These are phyloP conservation scores for Lagenidium sp. DNA, from an alignment of 352 stramenopile species.

Conservation along the genomic window DNA sequence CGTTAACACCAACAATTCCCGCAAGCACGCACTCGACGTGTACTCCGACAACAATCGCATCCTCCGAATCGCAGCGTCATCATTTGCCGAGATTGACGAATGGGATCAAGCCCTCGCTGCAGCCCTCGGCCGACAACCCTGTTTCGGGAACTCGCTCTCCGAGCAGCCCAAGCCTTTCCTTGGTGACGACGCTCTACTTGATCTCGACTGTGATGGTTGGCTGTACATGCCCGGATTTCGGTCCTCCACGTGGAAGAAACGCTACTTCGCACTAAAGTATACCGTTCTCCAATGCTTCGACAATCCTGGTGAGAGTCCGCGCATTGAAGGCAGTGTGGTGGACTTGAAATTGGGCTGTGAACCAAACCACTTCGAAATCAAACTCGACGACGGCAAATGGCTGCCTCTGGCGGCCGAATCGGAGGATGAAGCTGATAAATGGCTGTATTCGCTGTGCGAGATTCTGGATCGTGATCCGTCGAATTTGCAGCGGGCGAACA, in stretches of 20 bases:
- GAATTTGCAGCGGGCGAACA: conserved; percentile 1
- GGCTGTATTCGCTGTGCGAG: conserved; percentile 46
- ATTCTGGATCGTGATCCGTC: conserved; percentile 32
- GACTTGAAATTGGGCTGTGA: conserved; percentile 45
- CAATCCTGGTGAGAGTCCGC: conserved; percentile 43
- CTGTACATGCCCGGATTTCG: conserved; percentile 57
- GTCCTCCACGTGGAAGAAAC: conserved; percentile 52
- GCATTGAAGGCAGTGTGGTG: conserved; percentile 47
- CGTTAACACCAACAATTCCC: conserved; percentile 56
- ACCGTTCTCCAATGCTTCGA: conserved; percentile 58
- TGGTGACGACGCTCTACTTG: conserved; percentile 38
- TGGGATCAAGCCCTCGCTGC: conserved; percentile 57
- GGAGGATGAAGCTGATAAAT: conserved; percentile 43
- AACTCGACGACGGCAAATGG: conserved; percentile 48
- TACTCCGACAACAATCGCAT: conserved; percentile 82
- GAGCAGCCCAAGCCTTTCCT: conserved; percentile 54
- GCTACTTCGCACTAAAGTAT: conserved; percentile 66
- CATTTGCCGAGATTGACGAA: conserved; percentile 61
- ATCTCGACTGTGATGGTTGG: conserved; percentile 57
- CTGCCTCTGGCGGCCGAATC: conserved; percentile 58
- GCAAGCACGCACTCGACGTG: conserved; percentile 64
- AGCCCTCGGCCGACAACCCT: conserved; percentile 36
- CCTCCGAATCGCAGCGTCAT: conserved; percentile 49
- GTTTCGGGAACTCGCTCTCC: conserved; percentile 55
- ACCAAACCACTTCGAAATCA: conserved; percentile 42